Base-by-base conservation (phyloP, 2,329 filamentous ascomycete genomes). In the Dothideomycetidae sp. region DNA sequence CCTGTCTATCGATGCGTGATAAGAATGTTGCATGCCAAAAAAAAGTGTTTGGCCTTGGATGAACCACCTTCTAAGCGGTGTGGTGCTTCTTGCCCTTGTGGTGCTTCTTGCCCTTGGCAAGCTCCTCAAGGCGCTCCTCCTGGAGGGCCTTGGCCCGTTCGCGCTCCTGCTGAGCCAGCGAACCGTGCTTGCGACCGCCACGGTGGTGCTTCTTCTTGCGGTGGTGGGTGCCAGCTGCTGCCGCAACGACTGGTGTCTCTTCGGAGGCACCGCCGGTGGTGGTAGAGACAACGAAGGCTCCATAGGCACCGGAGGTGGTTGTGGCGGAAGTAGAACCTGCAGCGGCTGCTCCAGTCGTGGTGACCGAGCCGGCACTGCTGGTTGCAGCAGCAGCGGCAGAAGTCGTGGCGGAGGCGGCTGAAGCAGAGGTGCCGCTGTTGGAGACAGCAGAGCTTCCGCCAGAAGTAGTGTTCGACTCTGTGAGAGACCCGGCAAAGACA, bases 401-500 rank as follows among this genome's bases (percentile, higher is more conserved):
- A 16, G 23, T 18, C 11, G 21, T 30, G n/a, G 12, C 26, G 9
- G 19, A 23, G 12, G 15, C 13, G 5, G 19, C 5, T 7, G 21
- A 26, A 28, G 13, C 13, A 28, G n/a, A 29, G 19, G 15, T 30
- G 10, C 23, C 30, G 10, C 9, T 14, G 9, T 9, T 33, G 11
- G 10, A 9, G 16, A 16, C 16, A n/a, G 11, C 16, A 16, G 12
- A 15, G 23, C 15, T 37, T 5, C 11, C 18, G 4, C 11, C 15
- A 3, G 33, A 13, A 4, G 33, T 26, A 21, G 13, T 26, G 17
- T 10, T 29, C 12, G 17, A 21, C n/a, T 17, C 15, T 17, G 14
- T 7, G 5, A 37, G 4, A 11, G 29, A 13, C 29, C 34, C 34
- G 23, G 26, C 23, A 12, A 37, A 37, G 21, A 37, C 12, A n/a